phyloP scores from a whole-genome alignment of 495 filamentous ascomycete genomes.

The Xylaria acuta region DNA sequence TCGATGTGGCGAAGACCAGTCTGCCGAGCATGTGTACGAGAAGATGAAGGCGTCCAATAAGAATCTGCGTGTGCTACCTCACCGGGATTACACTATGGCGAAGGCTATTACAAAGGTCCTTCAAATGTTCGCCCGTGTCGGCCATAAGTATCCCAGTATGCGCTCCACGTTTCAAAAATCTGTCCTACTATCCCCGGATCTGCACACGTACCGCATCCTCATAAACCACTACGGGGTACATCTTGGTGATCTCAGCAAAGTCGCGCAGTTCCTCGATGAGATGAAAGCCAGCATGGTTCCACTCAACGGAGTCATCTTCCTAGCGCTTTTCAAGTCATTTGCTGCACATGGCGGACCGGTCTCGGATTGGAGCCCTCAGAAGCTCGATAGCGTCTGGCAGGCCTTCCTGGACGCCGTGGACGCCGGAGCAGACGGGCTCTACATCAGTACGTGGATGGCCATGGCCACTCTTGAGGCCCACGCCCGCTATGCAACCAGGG shows the following conservation, averaged over 20 bases:
- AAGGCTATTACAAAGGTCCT: slow-evolving; percentile 63
- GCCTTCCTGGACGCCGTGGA: slow-evolving; percentile 53
- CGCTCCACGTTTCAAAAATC: slow-evolving; percentile 56
- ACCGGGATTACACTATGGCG: slow-evolving; percentile 51
- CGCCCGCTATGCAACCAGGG: slow-evolving; percentile 43
- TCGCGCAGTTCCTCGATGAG: slow-evolving; percentile 65
- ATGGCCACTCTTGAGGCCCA: slow-evolving; percentile 57
- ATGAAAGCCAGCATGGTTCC: slow-evolving; percentile 65
- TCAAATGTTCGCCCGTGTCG: slow-evolving; percentile 55
- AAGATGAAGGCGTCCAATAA: slow-evolving; percentile 74
- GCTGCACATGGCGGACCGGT: slow-evolving; percentile 68
- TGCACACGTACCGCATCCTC: slow-evolving; percentile 69
- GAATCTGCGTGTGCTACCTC: slow-evolving; percentile 40
- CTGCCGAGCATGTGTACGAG: slow-evolving; percentile 79
- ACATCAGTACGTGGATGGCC: slow-evolving; percentile 57
- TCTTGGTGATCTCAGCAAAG: slow-evolving; percentile 62
- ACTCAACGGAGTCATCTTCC: slow-evolving; percentile 66
- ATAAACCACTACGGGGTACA: slow-evolving; percentile 60
- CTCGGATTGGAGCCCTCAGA: slow-evolving; percentile 68
- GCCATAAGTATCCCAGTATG: slow-evolving; percentile 47
- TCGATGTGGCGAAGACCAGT: slow-evolving; percentile 68
- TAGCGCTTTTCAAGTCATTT: slow-evolving; percentile 78
- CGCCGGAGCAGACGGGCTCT: slow-evolving; percentile 40
- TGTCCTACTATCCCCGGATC: slow-evolving; percentile 64
- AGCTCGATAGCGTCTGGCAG: slow-evolving; percentile 58